Evolutionary conservation across 179 eudicot species (phyloP).

Genomic region (Vitellaria paradoxa): DNA sequence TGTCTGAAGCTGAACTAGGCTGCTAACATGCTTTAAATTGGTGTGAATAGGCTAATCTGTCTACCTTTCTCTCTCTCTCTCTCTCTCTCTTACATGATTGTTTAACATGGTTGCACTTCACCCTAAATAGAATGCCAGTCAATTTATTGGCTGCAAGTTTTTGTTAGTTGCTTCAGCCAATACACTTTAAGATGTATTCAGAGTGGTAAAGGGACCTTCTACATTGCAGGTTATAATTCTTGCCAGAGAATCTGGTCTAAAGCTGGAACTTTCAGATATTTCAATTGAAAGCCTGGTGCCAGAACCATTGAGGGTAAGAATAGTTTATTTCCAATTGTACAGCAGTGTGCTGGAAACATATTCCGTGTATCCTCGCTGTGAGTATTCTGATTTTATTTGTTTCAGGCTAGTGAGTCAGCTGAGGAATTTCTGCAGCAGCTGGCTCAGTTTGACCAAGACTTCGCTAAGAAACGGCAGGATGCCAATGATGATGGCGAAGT

Average conservation of each 20-base stretch:
- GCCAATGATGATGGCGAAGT: conserved; percentile 90
- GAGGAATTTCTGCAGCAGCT: conserved; percentile 77
- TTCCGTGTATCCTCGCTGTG: neutral
- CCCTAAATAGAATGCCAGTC: neutral
- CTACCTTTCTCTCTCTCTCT: no score
- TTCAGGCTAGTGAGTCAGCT: conserved; percentile 63
- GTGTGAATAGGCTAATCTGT: neutral
- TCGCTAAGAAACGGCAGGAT: conserved; percentile 58
- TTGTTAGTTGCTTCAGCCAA: neutral
- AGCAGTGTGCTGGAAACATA: neutral
- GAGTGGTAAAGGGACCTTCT: neutral
- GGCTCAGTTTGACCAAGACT: conserved; percentile 70
- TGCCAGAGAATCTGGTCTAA: conserved; percentile 88
- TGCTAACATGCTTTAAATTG: neutral
- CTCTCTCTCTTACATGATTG: no score
- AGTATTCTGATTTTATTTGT: conserved; percentile 1
- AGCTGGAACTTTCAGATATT: conserved; percentile 92
- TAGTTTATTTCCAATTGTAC: neutral
- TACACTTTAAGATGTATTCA: neutral
- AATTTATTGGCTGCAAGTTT: neutral
- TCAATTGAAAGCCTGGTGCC: conserved; percentile 92
- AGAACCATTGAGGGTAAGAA: conserved; percentile 73
- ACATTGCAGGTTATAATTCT: conserved; percentile 81
- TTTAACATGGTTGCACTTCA: neutral
- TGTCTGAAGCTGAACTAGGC: neutral